Percentiles rank a stretch among this genome's conserved stretches.
phyloP scores from a whole-genome alignment of 805 yeast species.

The Metschnikowia hibisci region DNA sequence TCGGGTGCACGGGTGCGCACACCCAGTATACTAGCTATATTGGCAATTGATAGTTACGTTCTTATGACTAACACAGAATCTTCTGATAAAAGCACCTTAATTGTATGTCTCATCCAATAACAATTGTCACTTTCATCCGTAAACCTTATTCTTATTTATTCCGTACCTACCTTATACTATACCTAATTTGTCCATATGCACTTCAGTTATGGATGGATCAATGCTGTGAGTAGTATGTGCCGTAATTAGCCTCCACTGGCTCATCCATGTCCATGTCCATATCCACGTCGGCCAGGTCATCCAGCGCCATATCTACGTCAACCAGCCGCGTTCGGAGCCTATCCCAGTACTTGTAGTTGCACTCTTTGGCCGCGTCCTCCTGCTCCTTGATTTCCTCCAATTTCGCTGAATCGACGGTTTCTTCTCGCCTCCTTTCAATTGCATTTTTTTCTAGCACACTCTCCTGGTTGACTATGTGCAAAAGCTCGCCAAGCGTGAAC shows the following conservation, averaged over 20 bases:
- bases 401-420: slow-evolving; percentile 8
- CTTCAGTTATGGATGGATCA: too few species aligned
- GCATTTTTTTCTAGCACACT: slow-evolving; percentile 20
- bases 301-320: slow-evolving; percentile 26
- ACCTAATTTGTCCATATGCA: neutral
- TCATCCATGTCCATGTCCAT: slow-evolving; percentile 8
- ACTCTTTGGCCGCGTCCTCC: slow-evolving; percentile 18
- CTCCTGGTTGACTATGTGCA: slow-evolving; percentile 26
- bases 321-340: slow-evolving; percentile 19
- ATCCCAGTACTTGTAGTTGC: slow-evolving; percentile 38
- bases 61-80: too few species aligned
- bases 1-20: slow-evolving; percentile 11
- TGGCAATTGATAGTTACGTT: neutral
- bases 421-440: slow-evolving; percentile 12
- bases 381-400: slow-evolving; percentile 16
- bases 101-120: neutral
- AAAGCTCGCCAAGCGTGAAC: slow-evolving; percentile 22
- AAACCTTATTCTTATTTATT: neutral
- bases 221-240: slow-evolving; percentile 10
- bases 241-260: slow-evolving; percentile 11
- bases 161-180: too few species aligned
- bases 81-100: neutral
- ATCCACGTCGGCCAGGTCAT: slow-evolving; percentile 6
- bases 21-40: neutral
- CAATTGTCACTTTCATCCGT: neutral